Conservation (phyloP, 371 early-diverging fungal species). For the Batkoa obscura region DNA sequence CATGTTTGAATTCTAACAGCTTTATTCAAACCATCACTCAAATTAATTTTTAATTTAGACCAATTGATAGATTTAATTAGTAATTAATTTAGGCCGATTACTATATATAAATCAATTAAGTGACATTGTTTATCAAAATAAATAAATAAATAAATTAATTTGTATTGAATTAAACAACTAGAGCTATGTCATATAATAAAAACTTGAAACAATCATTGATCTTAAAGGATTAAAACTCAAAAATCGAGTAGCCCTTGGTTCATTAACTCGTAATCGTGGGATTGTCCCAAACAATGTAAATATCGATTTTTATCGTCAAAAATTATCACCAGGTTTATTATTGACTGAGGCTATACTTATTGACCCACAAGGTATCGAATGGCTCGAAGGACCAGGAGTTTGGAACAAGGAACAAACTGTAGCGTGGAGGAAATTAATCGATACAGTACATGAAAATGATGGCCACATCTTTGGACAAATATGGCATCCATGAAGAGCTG, state of each 20-base stretch:
- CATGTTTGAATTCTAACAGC: too few species aligned
- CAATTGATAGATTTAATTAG: too few species aligned
- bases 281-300: slow-evolving; percentile 20
- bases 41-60: too few species aligned
- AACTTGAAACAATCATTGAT: too few species aligned
- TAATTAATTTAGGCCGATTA: too few species aligned
- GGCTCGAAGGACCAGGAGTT: slow-evolving; percentile 18
- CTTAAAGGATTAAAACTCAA: background rate
- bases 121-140: too few species aligned
- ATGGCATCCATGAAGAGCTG: slow-evolving; percentile 23
- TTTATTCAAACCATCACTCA: too few species aligned
- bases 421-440: slow-evolving; percentile 30
- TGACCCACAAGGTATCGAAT: slow-evolving; percentile 16
- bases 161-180: too few species aligned
- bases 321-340: slow-evolving; percentile 25
- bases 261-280: slow-evolving; percentile 24
- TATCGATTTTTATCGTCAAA: slow-evolving; percentile 30
- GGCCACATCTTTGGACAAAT: slow-evolving; percentile 34
- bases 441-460: slow-evolving; percentile 30
- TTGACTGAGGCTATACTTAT: slow-evolving; percentile 31
- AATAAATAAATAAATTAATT: too few species aligned
- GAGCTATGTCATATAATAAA: too few species aligned
- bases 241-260: slow-evolving; percentile 22
- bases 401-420: slow-evolving; percentile 25
- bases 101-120: too few species aligned